Evolutionary conservation across 2,329 filamentous ascomycete species (phyloP).

Genomic region (Metarhizium guizhouense): DNA sequence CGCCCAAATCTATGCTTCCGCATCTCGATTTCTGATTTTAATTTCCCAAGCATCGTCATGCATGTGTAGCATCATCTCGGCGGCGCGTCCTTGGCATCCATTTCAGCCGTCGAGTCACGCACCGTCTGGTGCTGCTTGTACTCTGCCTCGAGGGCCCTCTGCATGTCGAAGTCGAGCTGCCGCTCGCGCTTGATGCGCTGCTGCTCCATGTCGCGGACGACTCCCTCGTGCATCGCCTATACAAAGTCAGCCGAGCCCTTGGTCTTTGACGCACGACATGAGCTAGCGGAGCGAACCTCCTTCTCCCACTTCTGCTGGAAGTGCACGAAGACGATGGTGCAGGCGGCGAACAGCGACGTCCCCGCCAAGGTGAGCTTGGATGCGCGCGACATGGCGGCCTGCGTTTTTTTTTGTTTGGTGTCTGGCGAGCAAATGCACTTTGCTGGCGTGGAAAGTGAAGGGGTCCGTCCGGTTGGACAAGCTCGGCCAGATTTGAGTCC

Average conservation of each 20-base stretch:
- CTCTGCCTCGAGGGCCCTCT: conserved; percentile 74
- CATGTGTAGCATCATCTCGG: conserved; percentile 12
- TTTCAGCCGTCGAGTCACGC: conserved; percentile 27
- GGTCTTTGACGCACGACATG: neutral
- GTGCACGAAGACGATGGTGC: conserved; percentile 80
- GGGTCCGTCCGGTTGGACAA: too few species aligned
- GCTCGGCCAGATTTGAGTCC: too few species aligned
- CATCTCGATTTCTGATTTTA: neutral
- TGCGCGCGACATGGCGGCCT: conserved; percentile 66
- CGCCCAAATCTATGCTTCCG: too few species aligned
- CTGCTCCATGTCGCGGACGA: conserved; percentile 90
- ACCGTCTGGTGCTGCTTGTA: conserved; percentile 86
- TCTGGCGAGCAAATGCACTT: too few species aligned
- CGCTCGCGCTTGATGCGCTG: conserved; percentile 84
- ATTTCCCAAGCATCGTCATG: neutral
- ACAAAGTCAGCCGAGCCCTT: neutral
- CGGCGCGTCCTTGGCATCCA: conserved; percentile 7
- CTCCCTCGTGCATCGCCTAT: conserved; percentile 91
- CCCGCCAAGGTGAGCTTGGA: conserved; percentile 77
- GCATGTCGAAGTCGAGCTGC: conserved; percentile 90
- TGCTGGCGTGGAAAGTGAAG: too few species aligned
- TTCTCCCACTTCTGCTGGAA: conserved; percentile 79
- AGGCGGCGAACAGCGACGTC: conserved; percentile 66
- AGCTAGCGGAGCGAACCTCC: conserved; percentile 43
- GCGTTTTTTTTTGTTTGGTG: too few species aligned